These are phyloP conservation scores for Globisporangium orthogonon DNA, from an alignment of 352 stramenopile species.

Conservation along the genomic window DNA sequence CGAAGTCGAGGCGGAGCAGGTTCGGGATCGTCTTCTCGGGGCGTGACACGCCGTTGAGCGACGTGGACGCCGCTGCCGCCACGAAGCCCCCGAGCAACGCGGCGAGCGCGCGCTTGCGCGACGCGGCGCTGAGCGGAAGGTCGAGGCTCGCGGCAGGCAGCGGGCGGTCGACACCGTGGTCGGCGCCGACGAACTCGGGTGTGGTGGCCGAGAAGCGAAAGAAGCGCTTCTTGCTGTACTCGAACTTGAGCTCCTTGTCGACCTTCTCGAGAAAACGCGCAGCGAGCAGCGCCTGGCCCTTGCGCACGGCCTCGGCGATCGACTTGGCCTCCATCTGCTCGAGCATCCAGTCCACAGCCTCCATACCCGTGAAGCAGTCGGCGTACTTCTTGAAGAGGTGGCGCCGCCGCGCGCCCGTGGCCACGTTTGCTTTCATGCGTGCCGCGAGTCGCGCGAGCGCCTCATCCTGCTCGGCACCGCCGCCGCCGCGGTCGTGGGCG, in stretches of 20 bases:
- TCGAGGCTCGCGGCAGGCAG: constrained; percentile 54
- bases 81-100: constrained; percentile 74
- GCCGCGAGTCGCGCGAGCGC: constrained; percentile 62
- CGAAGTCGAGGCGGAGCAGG: constrained; percentile 61
- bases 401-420: constrained; percentile 59
- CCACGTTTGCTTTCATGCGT: constrained; percentile 77
- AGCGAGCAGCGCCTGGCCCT: constrained; percentile 61
- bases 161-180: constrained; percentile 18
- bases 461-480: constrained; percentile 48
- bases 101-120: constrained; percentile 49
- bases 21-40: constrained; percentile 79
- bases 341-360: constrained; percentile 83
- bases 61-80: constrained; percentile 68
- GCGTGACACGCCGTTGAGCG: constrained; percentile 69
- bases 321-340: constrained; percentile 83
- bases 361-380: constrained; percentile 82
- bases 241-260: constrained; percentile 78
- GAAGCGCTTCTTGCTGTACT: constrained; percentile 80
- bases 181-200: constrained; percentile 52
- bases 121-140: constrained; percentile 52
- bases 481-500: constrained; percentile 18
- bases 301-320: constrained; percentile 72
- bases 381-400: constrained; percentile 80
- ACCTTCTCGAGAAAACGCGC: constrained; percentile 76
- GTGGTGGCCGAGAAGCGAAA: constrained; percentile 76